phyloP scores from a whole-genome alignment of 768 basidiomycete genomes.

The Cystofilobasidium ferigula region DNA sequence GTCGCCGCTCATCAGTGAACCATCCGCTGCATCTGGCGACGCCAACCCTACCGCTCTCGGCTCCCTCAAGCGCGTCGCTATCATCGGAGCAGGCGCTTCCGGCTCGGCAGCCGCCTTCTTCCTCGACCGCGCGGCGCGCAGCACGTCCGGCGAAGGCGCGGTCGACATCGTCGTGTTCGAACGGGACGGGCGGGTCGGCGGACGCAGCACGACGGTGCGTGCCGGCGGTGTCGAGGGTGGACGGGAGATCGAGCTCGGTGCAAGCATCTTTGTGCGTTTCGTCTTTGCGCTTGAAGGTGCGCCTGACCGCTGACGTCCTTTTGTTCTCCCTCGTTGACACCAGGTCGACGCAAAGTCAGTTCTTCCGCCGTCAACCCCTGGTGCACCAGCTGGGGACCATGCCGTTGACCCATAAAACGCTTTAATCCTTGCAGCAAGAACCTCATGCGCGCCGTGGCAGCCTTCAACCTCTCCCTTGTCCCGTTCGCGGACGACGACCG shows the following conservation, averaged over 20 bases:
- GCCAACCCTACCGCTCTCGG: not conserved
- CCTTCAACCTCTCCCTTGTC: conserved; percentile 58
- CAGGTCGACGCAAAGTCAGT: conserved; percentile 44
- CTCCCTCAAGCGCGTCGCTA: conserved; percentile 48
- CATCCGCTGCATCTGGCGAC: too few relatives aligned
- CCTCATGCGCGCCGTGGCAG: conserved; percentile 60
- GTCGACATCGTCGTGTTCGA: conserved; percentile 80
- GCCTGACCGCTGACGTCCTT: not conserved
- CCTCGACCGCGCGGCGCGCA: conserved; percentile 71
- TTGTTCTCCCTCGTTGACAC: not conserved
- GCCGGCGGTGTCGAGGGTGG: conserved; percentile 46
- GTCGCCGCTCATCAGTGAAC: not conserved
- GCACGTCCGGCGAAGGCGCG: conserved; percentile 49
- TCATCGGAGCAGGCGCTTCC: conserved; percentile 82
- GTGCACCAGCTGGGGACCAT: too few relatives aligned
- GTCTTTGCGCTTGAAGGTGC: not conserved
- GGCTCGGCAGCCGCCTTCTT: conserved; percentile 57
- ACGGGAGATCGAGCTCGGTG: conserved; percentile 59
- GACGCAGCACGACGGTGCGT: conserved; percentile 64
- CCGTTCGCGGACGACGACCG: conserved; percentile 45
- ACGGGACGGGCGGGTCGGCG: conserved; percentile 61
- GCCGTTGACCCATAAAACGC: too few relatives aligned
- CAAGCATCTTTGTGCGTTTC: conserved; percentile 62
- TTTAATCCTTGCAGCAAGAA: conserved; percentile 45
- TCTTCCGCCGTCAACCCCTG: not conserved